Percentiles rank a stretch among this genome's conserved stretches.
Conservation (phyloP, 2,329 filamentous ascomycete genomes). For the Colletotrichum australisinense region DNA sequence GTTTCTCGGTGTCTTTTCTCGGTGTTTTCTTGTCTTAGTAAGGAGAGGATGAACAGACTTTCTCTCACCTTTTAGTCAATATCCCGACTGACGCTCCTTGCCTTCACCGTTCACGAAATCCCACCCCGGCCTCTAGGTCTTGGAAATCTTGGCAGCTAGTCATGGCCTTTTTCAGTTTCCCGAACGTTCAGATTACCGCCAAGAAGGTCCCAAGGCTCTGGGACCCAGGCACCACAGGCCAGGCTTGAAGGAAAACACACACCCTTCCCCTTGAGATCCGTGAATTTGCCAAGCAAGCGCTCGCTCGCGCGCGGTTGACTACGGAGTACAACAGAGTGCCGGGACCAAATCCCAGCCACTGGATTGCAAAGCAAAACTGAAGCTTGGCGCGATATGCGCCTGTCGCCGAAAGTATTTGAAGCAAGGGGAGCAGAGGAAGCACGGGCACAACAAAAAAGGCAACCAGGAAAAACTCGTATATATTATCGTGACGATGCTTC, state of each 20-base stretch:
- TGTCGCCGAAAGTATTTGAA: background rate
- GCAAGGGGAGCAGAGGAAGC: too few species aligned
- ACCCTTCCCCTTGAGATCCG: background rate
- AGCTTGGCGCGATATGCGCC: background rate
- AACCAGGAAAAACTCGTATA: background rate
- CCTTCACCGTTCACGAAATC: background rate
- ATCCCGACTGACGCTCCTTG: too few species aligned
- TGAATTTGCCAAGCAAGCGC: background rate
- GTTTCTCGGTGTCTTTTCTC: background rate
- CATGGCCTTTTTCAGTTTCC: background rate
- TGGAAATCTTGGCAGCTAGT: background rate
- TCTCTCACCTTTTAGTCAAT: too few species aligned
- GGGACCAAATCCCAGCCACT: background rate
- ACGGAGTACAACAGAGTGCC: background rate
- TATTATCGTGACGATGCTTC: background rate
- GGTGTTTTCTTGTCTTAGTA: too few species aligned
- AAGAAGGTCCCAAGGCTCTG: background rate
- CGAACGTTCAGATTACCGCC: background rate
- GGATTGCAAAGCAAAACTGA: background rate
- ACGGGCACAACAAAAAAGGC: background rate
- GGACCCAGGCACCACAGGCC: background rate
- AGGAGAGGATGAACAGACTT: background rate
- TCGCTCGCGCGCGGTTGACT: background rate
- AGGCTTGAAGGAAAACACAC: background rate
- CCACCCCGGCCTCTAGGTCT: background rate